Evolutionary conservation across 2,329 filamentous ascomycete species (phyloP), one percentile per base, ranked within the genome.

Genomic region (Aspergillus sp.): DNA sequence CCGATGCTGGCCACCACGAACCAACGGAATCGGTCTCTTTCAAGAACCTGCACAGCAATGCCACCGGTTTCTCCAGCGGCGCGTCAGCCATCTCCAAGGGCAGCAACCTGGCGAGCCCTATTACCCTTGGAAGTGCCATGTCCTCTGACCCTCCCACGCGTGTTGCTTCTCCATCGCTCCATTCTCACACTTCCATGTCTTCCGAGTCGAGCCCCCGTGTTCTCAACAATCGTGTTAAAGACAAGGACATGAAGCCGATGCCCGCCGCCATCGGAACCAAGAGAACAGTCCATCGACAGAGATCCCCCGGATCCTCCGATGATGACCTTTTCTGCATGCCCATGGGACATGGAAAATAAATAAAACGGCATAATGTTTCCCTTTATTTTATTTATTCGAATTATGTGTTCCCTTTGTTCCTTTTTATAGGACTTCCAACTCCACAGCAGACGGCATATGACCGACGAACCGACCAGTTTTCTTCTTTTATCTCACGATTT

Each of bases 141-240:
- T 53, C 39, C 27, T 47, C 52, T 12, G 51, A 50, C 19, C 42
- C 55, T 39, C 45, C 54, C 10, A 47, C 43, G 37, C 55, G 50
- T 9, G 46, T 41, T 29, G 40, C 37, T 7, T 54, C 57, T 9
- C 56, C 56, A n/a, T 50, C 45, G 19, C 41, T 32, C 6, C 44
- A 49, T 30, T 49, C 50, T 2, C 43, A 46, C 9, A 37, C 46
- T 30, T 54, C 50, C 10, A 26, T 40, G 1, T 54, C 49, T 4
- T 52, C 52, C 6, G 45, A 45, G n/a, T 44, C 49, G 31, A 53
- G 54, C 32, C 53, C 52, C 36, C 42, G 37, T 11, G 33, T 37
- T 11, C 32, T 45, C 42, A 44, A 44, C 36, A 37, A 34, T 32
- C 46, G 44, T 8, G 28, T 27, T 44, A 48, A 42, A 10, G 41